These are phyloP conservation scores for Zymoseptoria crescenta DNA, from an alignment of 2,329 filamentous ascomycete species.

Conservation along the genomic window DNA sequence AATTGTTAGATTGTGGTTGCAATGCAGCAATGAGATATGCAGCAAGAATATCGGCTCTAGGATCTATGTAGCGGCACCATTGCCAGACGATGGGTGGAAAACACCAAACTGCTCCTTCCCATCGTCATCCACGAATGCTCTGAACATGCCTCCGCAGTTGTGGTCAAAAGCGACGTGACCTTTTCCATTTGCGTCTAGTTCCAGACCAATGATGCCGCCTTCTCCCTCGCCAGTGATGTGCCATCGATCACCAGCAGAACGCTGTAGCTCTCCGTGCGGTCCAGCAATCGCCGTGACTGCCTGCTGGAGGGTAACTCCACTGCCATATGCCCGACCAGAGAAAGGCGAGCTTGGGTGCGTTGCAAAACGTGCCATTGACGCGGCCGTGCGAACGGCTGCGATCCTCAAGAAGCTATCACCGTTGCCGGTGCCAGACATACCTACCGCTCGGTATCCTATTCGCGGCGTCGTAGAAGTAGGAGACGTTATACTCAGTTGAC, in stretches of 20 bases:
- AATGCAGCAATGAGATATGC: too few species aligned
- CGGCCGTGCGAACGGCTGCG: slow-evolving; percentile 62
- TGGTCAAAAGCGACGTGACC: slow-evolving; percentile 63
- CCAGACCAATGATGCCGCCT: slow-evolving; percentile 79
- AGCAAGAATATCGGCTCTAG: too few species aligned
- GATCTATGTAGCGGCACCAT: background rate
- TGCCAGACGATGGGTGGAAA: slow-evolving; percentile 5
- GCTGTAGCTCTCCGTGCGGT: slow-evolving; percentile 62
- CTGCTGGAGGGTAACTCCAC: slow-evolving; percentile 39
- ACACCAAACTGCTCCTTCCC: slow-evolving; percentile 41
- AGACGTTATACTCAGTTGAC: slow-evolving; percentile 7
- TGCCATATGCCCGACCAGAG: background rate
- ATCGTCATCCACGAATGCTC: slow-evolving; percentile 63
- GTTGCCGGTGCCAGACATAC: slow-evolving; percentile 51
- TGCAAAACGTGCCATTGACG: slow-evolving; percentile 62
- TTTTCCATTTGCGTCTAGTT: slow-evolving; percentile 41
- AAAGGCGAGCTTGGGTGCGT: background rate
- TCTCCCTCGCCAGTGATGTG: slow-evolving; percentile 66
- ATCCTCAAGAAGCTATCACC: slow-evolving; percentile 78
- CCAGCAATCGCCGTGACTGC: slow-evolving; percentile 63
- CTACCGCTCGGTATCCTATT: slow-evolving; percentile 18
- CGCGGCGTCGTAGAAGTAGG: slow-evolving; percentile 1
- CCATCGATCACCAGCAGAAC: slow-evolving; percentile 68
- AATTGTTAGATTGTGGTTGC: too few species aligned
- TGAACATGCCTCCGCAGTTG: slow-evolving; percentile 83